Evolutionary conservation across 768 basidiomycete species (phyloP), one percentile per base, ranked within the genome.

Genomic region (Grammothele lineata): DNA sequence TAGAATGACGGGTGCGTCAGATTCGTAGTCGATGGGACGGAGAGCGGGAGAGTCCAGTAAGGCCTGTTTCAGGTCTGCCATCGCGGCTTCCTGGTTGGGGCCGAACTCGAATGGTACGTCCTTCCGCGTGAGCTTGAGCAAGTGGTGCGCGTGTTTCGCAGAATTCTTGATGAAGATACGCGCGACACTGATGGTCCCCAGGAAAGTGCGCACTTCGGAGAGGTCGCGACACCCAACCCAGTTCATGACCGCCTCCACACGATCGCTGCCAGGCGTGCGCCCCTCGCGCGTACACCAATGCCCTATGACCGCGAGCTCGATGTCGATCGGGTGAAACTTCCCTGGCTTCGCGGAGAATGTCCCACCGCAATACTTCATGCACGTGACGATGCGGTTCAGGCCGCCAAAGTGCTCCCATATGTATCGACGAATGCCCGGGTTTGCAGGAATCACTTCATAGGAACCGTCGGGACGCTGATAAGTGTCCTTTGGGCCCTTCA

Each of bases 281-380:
- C 68, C 73, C 24, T 69, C 56, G 9, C 57, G 62, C 0, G 65
- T 71, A 44, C 70, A 74, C 0, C 40, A 41, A 36, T 76, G 69
- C 0, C 72, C 70, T 0, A 77, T 43, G 1, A 75, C 60, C 0
- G 36, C 46, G 44, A 43, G 26, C 11, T 45, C 44, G 3, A 3
- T 15, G 1, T 34, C 44, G 30, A 26, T 37, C 11, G 50, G 25
- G 30, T 41, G 5, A 0, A 27, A 33, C 24, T 56, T 56, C 1
- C 22, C 18, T n/a, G n/a, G n/a, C n/a, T n/a, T n/a, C 1, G 51
- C 55, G 0, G 47, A 49, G 37, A 52, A 53, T 14, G 55, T 70
- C 0, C 53, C 65, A 4, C 69, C 53, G n/a, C 30, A 23, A 38
- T 49, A 37, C 12, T 57, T 62, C 3, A 73, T 57, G 1, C 61